Evolutionary conservation across 2,329 filamentous ascomycete genomes (phyloP), one percentile per base, ranked within the genome.

Genomic region (Paecilomyces dactylethromorphus): DNA sequence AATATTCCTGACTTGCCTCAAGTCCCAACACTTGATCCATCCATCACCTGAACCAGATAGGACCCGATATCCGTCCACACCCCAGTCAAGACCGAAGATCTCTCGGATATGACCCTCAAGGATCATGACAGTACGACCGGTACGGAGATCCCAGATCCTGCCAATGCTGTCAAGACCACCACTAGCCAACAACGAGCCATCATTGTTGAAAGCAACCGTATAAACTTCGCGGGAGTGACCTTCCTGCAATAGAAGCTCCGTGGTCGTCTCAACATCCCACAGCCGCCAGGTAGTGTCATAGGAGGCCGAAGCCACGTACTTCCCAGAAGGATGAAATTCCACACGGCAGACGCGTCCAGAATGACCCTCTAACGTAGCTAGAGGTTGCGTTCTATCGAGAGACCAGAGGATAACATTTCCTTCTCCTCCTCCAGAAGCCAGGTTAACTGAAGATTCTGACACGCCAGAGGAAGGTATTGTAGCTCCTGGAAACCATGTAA

Each of bases 1-100:
- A 0, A 85, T 88, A 63, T 87, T 87, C 66, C 89, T 85, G 54
- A 97, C 92, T 68, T 94, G 93, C 53, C 94, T 87, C 56, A 99
- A 82, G 71, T 99, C 94, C 94, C 94, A 99, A 76, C 93, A 97
- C 75, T 97, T 97, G 69, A 96, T 87, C 84, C 94, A 97, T 18
- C 93, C 93, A 70, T 99, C 94, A 1, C 88, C 91, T 13, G 92
- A 95, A 1, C 92, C 92, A 0, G 92, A 92, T n/a, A 97, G 80
- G 8, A 97, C 85, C n/a, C 94, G 86, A 72, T 96, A 88, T 5
- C 93, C 92, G 70, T 99, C 94, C 0, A 87, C 83, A 59, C 90
- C 87, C 94, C 95, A 99, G 73, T 97, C 92, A 5, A 97, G 79
- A 0, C 88, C 92, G 68, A 96, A 92, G 57, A 99, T 96, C 13